Base-by-base conservation (phyloP, 371 early-diverging fungal genomes). In the Capniomyces stellatus region DNA sequence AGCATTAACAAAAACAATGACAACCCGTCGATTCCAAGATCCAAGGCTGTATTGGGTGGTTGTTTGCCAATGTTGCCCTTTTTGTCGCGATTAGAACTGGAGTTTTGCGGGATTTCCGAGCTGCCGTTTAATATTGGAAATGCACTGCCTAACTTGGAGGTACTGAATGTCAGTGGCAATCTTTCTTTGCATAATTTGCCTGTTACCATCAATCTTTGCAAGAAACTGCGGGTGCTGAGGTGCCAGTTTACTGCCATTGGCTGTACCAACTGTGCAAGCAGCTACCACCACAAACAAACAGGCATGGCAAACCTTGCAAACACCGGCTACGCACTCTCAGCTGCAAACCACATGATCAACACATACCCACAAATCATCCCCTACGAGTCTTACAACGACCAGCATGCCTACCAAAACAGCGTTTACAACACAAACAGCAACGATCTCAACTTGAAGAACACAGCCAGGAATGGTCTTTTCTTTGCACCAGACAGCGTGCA, bases 141-240 rank as follows among this genome's bases (percentile, higher is more conserved):
- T 0, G 62, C 68, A 0, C 51, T 67, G 28, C 64, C 68, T 13
- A 58, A 48, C 28, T 54, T 67, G 44, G 44, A 53, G 21, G 51
- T 68, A 12, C 58, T 67, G 15, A 69, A 67, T 23, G 49, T 67
- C 22, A 65, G 67, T 63, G 54, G 55, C 44, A 67, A 67, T 27
- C 53, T 55, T 0, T 59, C 64, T 13, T 58, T 67, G 8, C 43
- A 42, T 25, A 59, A 63, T 19, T 29, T 59, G 22, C 24, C 43
- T 30, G 58, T 60, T 8, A 43, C 61, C 13, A 46, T 66, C 19
- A 58, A 59, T 40, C 56, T 61, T 2, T 46, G 58, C 19, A 29
- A 54, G 21, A 61, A 60, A 29, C 67, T 66, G 27, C 61, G 57
- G 42, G 50, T 63, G 1, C 61, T 66, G 25, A 51, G 54, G 30